phyloP scores from a whole-genome alignment of 805 yeast genomes.

The Millerago galiae region DNA sequence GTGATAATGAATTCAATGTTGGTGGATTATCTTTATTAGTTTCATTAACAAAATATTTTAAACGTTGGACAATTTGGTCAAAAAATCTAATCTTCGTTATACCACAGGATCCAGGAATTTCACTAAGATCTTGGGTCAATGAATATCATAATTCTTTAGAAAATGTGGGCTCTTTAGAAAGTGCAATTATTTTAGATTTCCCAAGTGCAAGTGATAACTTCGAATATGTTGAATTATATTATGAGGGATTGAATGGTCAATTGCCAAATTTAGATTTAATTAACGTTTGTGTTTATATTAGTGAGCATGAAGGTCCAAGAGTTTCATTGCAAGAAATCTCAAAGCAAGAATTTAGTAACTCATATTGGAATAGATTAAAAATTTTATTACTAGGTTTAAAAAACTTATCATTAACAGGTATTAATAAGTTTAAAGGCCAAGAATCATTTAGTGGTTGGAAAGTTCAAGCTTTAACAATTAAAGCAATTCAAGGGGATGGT shows the following conservation, averaged over 20 bases:
- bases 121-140: conserved; percentile 84
- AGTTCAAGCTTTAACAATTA: conserved; percentile 79
- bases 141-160: conserved; percentile 86
- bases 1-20: conserved; percentile 57
- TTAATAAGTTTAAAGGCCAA: conserved; percentile 57
- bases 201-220: conserved; percentile 60
- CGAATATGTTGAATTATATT: conserved; percentile 65
- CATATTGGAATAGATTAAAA: conserved; percentile 49
- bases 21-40: conserved; percentile 76
- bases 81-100: conserved; percentile 85
- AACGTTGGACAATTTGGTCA: conserved; percentile 89
- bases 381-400: conserved; percentile 61
- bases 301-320: conserved; percentile 70
- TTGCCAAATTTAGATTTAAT: conserved; percentile 88
- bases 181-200: conserved; percentile 80
- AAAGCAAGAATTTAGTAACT: conserved; percentile 37
- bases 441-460: conserved; percentile 97
- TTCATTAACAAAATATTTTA: conserved; percentile 73
- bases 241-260: conserved; percentile 92
- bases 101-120: conserved; percentile 61
- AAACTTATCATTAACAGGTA: conserved; percentile 65
- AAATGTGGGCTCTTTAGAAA: conserved; percentile 86
- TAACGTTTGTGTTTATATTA: conserved; percentile 70
- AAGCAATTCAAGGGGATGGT: conserved; percentile 39
- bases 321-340: conserved; percentile 60